Conservation (phyloP, 495 filamentous ascomycete genomes). For the Penicillium paradoxum region DNA sequence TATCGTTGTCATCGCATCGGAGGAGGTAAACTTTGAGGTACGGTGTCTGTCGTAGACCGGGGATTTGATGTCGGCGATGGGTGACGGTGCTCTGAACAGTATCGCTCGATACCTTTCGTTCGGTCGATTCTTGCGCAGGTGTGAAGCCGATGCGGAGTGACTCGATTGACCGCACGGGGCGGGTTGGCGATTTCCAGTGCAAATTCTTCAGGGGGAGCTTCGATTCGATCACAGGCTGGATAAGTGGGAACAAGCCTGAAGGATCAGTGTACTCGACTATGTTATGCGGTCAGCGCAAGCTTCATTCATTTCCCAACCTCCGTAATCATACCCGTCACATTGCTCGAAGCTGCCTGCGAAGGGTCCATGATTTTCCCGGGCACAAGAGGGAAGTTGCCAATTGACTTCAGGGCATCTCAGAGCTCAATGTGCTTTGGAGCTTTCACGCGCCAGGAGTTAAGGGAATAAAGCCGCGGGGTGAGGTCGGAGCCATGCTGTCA, state of each 20-base stretch:
- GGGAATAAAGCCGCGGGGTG: constrained; percentile 6
- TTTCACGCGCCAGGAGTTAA: not conserved
- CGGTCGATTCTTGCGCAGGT: constrained; percentile 41
- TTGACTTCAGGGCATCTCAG: constrained; percentile 28
- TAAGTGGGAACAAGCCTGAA: constrained; percentile 71
- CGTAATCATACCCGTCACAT: constrained; percentile 44
- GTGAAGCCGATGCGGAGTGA: constrained; percentile 86
- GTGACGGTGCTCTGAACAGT: constrained; percentile 31
- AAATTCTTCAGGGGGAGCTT: constrained; percentile 88
- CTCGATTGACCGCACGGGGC: constrained; percentile 86
- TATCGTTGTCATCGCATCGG: constrained; percentile 89
- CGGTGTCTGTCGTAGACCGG: constrained; percentile 85
- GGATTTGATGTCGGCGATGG: constrained; percentile 88
- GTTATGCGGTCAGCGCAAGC: constrained; percentile 8
- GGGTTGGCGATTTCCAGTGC: constrained; percentile 91
- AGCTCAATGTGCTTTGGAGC: not conserved
- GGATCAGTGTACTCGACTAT: constrained; percentile 78
- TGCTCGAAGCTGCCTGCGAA: constrained; percentile 44
- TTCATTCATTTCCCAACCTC: not conserved
- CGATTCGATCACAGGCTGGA: constrained; percentile 69
- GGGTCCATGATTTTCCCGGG: constrained; percentile 42
- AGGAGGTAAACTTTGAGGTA: constrained; percentile 89
- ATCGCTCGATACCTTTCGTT: constrained; percentile 36
- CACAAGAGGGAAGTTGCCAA: constrained; percentile 26
- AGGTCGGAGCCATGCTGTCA: constrained; percentile 7